Base-by-base conservation (phyloP, 2,329 filamentous ascomycete species). In the Biscogniauxia mediterranea region DNA sequence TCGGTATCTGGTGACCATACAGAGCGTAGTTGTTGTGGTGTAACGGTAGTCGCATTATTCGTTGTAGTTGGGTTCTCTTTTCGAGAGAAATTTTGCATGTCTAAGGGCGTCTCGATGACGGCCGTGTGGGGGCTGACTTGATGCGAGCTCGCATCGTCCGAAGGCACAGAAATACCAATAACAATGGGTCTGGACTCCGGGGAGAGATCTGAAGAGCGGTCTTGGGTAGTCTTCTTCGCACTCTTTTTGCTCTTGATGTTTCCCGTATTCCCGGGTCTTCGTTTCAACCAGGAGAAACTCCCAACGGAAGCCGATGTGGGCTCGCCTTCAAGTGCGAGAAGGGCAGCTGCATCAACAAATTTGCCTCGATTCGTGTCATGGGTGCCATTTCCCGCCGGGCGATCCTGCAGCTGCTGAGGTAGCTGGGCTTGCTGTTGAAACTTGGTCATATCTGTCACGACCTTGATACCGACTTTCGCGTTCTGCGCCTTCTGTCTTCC, bases 141-240 rank as follows among this genome's bases (percentile, higher is more conserved):
- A 68, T 75, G 83, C 50, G 73, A 76, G 67, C 70, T 74, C 26
- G 78, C 64, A 38, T 78, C 76, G 53, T 83, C 81, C 15, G 85
- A 83, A 2, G 89, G 84, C 53, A 92, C 78, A 15, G 85, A 83
- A 56, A 92, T 86, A 13, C 89, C 89, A 65, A 92, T 92, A 51
- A 89, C 82, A 61, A 92, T 92, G 1, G 87, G 87, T n/a, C 86
- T 81, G 68, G 89, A 86, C 61, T 83, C 84, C 0, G 89, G 89
- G 15, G 89, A 91, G 3, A 91, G 79, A 63, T 86, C 85, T 71
- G 23, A 70, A 13, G 68, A 66, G 1, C 68, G 70, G 57, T 63
- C 68, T 64, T 62, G 70, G 62, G 61, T 61, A 28, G 59, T 23
- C 46, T 69, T 70, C 25, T 71, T 72, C 8, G 66, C 68, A 52